Base-by-base conservation (phyloP, 1,284 basidiomycete genomes). In the Grifola frondosa region DNA sequence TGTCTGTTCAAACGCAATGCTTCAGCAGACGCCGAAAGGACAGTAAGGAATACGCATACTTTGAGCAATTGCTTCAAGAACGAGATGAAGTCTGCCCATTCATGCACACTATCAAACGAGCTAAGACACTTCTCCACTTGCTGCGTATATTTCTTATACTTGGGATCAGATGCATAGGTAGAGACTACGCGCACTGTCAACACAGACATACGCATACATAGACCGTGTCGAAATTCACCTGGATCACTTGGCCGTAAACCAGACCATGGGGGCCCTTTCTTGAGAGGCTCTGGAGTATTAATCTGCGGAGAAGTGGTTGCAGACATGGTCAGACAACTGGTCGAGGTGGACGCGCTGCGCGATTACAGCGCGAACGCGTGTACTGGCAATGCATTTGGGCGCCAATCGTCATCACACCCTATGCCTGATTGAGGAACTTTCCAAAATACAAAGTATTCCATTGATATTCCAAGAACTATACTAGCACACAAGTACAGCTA, bases 21-120 rank as follows among this genome's bases (percentile, higher is more conserved):
- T 22, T 22, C 17, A 24, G 8, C 21, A 16, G 3, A 20, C 25
- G 30, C 23, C 7, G 31, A 35, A 46, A 22, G 8, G 6, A 19
- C 16, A 34, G 19, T 17, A 49, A 29, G 42, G 9, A 39, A 31
- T 31, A 26, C 34, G 24, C 30, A 63, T 57, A 89, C 94, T 79
- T 98, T 99, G 54, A 97, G 81, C 45, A 99, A 69, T 50, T 95
- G 87, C 57, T 94, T 95, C 60, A 99, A 71, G 68, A 99, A 99
- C 31, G 96, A 89, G 62, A 98, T 98, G 65, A 96, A 99, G 72
- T 99, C 97, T 46, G 97, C 96, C 97, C 97, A 99, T 71, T 99
- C 97, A 49, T 96, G 91, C 49, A 98, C 92, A 61, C 83, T 91
- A 63, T 98, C 95, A 59, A 99, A 99, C 1, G 91, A 88, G 52